Percentiles rank a stretch among this genome's conserved stretches.
Conservation (phyloP, 202 grass and related monocot genomes). For the Sporobolus alterniflorus region DNA sequence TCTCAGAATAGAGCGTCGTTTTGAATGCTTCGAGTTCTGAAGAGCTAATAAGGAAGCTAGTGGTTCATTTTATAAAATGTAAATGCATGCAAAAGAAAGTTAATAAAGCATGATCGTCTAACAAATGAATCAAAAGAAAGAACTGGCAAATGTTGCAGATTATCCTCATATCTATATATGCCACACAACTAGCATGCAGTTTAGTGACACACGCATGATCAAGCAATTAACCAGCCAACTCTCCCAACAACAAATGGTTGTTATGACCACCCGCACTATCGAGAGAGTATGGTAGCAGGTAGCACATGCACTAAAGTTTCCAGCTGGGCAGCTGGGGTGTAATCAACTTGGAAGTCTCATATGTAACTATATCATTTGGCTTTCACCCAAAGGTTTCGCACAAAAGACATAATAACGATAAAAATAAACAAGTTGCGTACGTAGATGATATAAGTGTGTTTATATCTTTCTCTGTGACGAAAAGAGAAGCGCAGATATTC, state of each 20-base stretch:
- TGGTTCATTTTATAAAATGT: too few relatives aligned
- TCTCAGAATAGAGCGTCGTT: too few relatives aligned
- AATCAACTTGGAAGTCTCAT: neutral
- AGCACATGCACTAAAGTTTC: conserved; percentile 41
- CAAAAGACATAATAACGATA: neutral
- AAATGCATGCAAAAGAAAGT: neutral
- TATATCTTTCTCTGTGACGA: neutral
- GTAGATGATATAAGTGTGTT: neutral
- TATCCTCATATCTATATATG: neutral
- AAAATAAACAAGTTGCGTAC: too few relatives aligned
- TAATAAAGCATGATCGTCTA: neutral
- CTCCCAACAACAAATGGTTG: neutral
- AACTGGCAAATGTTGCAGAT: neutral
- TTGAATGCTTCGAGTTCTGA: too few relatives aligned
- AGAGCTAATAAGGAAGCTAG: too few relatives aligned
- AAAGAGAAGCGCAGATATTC: neutral
- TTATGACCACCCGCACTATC: conserved; percentile 26
- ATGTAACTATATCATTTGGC: conserved; percentile 37
- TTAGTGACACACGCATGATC: neutral
- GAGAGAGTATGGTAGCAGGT: conserved; percentile 19
- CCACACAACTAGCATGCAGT: neutral
- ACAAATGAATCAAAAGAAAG: neutral
- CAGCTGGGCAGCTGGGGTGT: neutral
- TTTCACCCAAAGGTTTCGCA: conserved; percentile 25
- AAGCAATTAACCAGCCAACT: neutral